phyloP scores from a whole-genome alignment of 768 basidiomycete species.

The Megacollybia marginata region DNA sequence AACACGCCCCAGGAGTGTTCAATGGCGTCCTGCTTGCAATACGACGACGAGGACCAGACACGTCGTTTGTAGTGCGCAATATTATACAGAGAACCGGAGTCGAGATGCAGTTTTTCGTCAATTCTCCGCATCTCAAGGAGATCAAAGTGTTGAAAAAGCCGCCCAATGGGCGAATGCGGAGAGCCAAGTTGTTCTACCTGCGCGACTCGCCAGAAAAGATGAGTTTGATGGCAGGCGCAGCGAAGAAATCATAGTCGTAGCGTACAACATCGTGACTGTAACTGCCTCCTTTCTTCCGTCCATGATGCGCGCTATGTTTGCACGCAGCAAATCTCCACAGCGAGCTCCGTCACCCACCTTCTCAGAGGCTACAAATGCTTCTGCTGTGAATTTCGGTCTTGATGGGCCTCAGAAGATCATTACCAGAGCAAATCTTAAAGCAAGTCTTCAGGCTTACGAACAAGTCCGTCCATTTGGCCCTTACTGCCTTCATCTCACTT shows the following conservation, averaged over 20 bases:
- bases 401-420: slow-evolving; percentile 78
- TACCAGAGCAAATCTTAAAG: slow-evolving; percentile 70
- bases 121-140: slow-evolving; percentile 81
- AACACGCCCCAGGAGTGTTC: slow-evolving; percentile 75
- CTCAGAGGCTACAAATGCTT: slow-evolving; percentile 73
- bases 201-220: slow-evolving; percentile 81
- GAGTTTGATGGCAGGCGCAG: slow-evolving; percentile 57
- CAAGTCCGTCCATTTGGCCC: slow-evolving; percentile 42
- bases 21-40: slow-evolving; percentile 85
- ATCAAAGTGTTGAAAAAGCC: slow-evolving; percentile 73
- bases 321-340: slow-evolving; percentile 38
- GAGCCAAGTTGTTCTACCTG: slow-evolving; percentile 80
- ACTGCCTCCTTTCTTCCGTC: slow-evolving; percentile 43
- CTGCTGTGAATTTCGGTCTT: slow-evolving; percentile 68
- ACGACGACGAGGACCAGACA: slow-evolving; percentile 77
- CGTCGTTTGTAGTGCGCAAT: slow-evolving; percentile 85
- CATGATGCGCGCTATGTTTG: slow-evolving; percentile 43
- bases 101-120: slow-evolving; percentile 87
- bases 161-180: slow-evolving; percentile 53
- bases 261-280: slow-evolving; percentile 11
- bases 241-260: slow-evolving; percentile 18
- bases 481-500: slow-evolving; percentile 2
- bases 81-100: slow-evolving; percentile 87
- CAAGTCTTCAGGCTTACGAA: slow-evolving; percentile 73
- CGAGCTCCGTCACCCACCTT: slow-evolving; percentile 74